phyloP scores from a whole-genome alignment of 208 protist genomes.

The Wallacemonas sp. region DNA sequence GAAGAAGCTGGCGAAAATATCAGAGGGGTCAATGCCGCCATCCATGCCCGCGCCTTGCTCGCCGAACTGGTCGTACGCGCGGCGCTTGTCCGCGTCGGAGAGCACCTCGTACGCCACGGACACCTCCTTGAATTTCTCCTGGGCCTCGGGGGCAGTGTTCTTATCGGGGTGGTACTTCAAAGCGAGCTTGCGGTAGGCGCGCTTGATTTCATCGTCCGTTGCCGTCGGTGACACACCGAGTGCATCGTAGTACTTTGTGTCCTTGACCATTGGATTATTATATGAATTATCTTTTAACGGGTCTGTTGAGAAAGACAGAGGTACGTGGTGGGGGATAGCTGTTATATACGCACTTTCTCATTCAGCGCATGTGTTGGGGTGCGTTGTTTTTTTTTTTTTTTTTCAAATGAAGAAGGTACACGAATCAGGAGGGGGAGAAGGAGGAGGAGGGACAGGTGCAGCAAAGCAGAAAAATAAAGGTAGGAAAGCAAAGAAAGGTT shows the following conservation, averaged over 20 bases:
- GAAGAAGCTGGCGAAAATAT: constrained; percentile 92
- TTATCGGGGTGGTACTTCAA: constrained; percentile 96
- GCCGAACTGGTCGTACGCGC: constrained; percentile 97
- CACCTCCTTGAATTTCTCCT: constrained; percentile 95
- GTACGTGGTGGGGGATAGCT: too few species aligned
- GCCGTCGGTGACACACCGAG: constrained; percentile 81
- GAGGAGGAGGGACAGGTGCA: too few species aligned
- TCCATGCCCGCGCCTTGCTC: constrained; percentile 96
- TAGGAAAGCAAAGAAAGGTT: too few species aligned
- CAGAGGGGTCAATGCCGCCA: constrained; percentile 81
- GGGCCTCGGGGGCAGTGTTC: constrained; percentile 82
- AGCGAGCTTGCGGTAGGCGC: constrained; percentile 91
- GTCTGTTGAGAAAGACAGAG: not conserved
- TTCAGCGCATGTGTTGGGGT: too few species aligned
- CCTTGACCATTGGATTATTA: constrained; percentile 75
- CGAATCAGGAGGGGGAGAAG: too few species aligned
- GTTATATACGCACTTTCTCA: too few species aligned
- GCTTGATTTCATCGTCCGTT: constrained; percentile 91
- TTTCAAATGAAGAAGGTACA: too few species aligned
- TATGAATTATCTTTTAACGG: not conserved
- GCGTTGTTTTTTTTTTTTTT: not conserved
- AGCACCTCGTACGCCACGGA: constrained; percentile 98
- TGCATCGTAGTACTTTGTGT: constrained; percentile 90
- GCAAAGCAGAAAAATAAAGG: too few species aligned
- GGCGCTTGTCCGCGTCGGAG: constrained; percentile 95